Evolutionary conservation across 768 basidiomycete species (phyloP), one percentile per base, ranked within the genome.

Genomic region (Kwoniella bestiolae): DNA sequence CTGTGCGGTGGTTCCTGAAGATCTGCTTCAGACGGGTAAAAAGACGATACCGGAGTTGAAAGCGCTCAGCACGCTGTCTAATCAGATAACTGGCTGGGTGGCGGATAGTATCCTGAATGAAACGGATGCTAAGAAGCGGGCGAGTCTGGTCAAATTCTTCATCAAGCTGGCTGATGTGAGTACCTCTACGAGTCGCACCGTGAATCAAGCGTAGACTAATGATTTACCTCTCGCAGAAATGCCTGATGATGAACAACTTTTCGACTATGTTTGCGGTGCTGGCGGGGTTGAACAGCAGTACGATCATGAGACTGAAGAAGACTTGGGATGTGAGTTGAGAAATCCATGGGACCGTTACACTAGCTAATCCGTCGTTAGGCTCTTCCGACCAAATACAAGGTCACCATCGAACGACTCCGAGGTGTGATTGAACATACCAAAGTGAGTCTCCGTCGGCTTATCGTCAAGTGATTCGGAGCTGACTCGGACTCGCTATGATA

Each of bases 261-360:
- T 95, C 93, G 71, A 94, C 93, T 5, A 87, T 93, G 41, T 88
- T 94, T 32, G 91, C 95, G 14, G 90, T 99, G 73, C 84, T 98
- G 55, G 94, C 93, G 8, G 95, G 95, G 5, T 84, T 99, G 64
- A 95, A 97, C 79, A 95, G 92, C 16, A 95, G 94, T 18, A 96
- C 92, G 1, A 94, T 99, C 70, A 87, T 92, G 25, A 86, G 96
- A 62, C 83, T 99, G 49, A 88, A 89, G 71, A 92, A 94, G 82
- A 97, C 95, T 0, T 98, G 95, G 95, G 85, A 86, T 73, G 94
- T 94, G 78, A 81, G 91, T 85, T 18, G 25, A 32, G 21, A 35
- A 29, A 47, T 25, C 31, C 16, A 9, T 35, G 23, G 45, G 18
- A 28, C 21, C 38, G 5, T 51, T 28, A 46, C 53, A n/a, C 47